phyloP scores from a whole-genome alignment of 805 yeast species.

The Candida silvicultrix region DNA sequence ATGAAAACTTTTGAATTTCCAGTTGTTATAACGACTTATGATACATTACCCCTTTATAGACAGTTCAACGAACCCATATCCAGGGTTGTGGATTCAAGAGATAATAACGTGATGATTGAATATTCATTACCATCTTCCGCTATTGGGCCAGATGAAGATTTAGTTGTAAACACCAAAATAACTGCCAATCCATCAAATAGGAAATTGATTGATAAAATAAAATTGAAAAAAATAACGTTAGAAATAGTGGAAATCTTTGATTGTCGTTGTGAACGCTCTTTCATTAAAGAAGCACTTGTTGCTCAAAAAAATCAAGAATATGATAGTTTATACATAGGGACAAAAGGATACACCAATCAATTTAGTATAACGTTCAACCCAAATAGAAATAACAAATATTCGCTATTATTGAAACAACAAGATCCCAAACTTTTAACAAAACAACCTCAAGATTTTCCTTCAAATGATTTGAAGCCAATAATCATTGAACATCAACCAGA shows the following conservation, averaged over 20 bases:
- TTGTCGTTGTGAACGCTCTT: conserved; percentile 28
- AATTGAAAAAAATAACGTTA: conserved; percentile 37
- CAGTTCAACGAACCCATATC: conserved; percentile 48
- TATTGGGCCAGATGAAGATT: conserved; percentile 51
- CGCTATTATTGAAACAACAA: conserved; percentile 24
- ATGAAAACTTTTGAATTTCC: conserved; percentile 32
- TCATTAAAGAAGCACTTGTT: conserved; percentile 38
- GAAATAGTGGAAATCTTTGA: conserved; percentile 51
- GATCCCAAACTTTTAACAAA: conserved; percentile 23
- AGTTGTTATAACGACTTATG: conserved; percentile 48
- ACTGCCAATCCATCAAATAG: conserved; percentile 22
- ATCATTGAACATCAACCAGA: conserved; percentile 14
- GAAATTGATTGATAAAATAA: conserved; percentile 22
- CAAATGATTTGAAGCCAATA: conserved; percentile 25
- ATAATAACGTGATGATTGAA: conserved; percentile 40
- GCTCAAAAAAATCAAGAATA: conserved; percentile 6
- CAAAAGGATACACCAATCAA: conserved; percentile 19
- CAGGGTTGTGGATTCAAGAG: conserved; percentile 38
- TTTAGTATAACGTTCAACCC: conserved; percentile 20
- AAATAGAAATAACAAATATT: conserved; percentile 21
- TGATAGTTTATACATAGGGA: conserved; percentile 1
- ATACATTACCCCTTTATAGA: conserved; percentile 47
- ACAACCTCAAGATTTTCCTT: conserved; percentile 8
- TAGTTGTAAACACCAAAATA: conserved; percentile 33
- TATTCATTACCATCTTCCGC: conserved; percentile 44